A percentile compares a stretch with the other conserved stretches of the same genome.
These are phyloP conservation scores for Vaccinium darrowii DNA, from an alignment of 148 eudicot species.

Conservation along the genomic window DNA sequence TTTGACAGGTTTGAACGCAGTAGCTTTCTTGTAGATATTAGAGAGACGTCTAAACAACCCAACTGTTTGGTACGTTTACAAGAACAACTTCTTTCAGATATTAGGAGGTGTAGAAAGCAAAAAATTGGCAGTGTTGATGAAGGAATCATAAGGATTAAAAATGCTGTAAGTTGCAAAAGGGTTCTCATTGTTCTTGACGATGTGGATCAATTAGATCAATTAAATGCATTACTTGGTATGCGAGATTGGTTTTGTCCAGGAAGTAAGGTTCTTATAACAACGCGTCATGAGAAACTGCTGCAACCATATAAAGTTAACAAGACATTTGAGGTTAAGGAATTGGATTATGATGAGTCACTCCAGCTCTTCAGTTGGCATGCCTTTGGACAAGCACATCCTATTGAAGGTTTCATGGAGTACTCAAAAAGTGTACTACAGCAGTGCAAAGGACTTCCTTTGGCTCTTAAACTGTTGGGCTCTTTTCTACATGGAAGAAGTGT, in stretches of 20 bases:
- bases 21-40: conserved; percentile 6
- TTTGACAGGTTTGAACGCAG: conserved; percentile 7
- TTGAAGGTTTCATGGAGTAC: conserved; percentile 13
- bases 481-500: not conserved
- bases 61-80: conserved; percentile 4
- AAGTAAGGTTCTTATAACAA: conserved; percentile 14
- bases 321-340: not conserved
- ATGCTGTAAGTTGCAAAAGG: not conserved
- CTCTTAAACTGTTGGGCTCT: conserved; percentile 16
- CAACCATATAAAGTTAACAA: not conserved
- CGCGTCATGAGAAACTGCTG: not conserved
- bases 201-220: conserved; percentile 12
- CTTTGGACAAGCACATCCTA: not conserved
- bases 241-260: conserved; percentile 4
- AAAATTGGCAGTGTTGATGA: conserved; percentile 15
- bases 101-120: not conserved
- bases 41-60: conserved; percentile 1
- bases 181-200: conserved; percentile 13
- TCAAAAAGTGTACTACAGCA: not conserved
- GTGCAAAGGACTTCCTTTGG: conserved; percentile 13
- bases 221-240: conserved; percentile 1
- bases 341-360: not conserved
- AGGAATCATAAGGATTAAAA: conserved; percentile 7
- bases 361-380: conserved; percentile 21
- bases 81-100: conserved; percentile 14